phyloP scores from a whole-genome alignment of 208 protist species.

The Trypanosoma vivax region DNA sequence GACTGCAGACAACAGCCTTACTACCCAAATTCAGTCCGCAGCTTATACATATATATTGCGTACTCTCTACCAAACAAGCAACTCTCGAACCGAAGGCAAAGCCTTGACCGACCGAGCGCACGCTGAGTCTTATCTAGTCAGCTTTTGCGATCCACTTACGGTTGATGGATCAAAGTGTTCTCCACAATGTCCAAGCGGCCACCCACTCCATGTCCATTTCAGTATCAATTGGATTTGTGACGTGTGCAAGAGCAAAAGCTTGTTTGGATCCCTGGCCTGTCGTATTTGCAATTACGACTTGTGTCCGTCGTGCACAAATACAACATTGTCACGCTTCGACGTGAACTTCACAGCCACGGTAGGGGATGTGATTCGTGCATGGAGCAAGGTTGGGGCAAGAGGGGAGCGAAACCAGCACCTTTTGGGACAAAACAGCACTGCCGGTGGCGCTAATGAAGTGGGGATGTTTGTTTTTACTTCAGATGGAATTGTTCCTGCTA shows the following conservation, averaged over 20 bases:
- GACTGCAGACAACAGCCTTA: slow-evolving; percentile 5
- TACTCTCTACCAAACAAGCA: slow-evolving; percentile 8
- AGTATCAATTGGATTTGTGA: slow-evolving; percentile 77
- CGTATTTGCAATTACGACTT: slow-evolving; percentile 78
- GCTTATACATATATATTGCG: slow-evolving; percentile 12
- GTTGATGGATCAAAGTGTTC: background rate
- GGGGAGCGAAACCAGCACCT: background rate
- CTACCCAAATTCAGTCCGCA: slow-evolving; percentile 2
- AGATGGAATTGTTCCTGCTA: slow-evolving; percentile 25
- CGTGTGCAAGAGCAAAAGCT: slow-evolving; percentile 28
- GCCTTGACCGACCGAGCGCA: slow-evolving; percentile 2
- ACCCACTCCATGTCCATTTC: slow-evolving; percentile 56
- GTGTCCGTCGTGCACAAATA: slow-evolving; percentile 48
- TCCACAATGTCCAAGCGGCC: slow-evolving; percentile 33
- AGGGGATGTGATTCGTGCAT: slow-evolving; percentile 35
- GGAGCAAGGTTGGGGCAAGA: slow-evolving; percentile 2
- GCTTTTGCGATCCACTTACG: slow-evolving; percentile 7
- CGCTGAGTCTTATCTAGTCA: slow-evolving; percentile 4
- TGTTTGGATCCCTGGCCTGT: slow-evolving; percentile 57
- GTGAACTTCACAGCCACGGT: slow-evolving; percentile 46
- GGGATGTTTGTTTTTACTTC: slow-evolving; percentile 28
- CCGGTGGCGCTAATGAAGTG: slow-evolving; percentile 1
- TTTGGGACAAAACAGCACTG: background rate
- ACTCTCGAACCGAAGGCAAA: slow-evolving; percentile 1
- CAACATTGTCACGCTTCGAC: slow-evolving; percentile 29